Evolutionary conservation across 179 eudicot genomes (phyloP), one percentile per base, ranked within the genome.

Genomic region (Sideroxylon spinosum): DNA sequence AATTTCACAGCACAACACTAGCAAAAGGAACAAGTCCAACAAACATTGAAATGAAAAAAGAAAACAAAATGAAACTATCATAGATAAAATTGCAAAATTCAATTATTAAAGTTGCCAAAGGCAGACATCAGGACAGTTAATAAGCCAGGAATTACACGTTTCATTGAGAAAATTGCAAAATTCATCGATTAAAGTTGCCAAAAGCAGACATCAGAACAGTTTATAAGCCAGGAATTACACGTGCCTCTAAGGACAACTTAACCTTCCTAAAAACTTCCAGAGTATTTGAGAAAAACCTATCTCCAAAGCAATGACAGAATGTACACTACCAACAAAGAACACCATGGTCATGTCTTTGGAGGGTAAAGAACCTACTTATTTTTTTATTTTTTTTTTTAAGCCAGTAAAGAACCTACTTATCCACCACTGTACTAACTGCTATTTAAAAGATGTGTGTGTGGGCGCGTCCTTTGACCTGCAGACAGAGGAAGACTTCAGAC

Each of bases 261-360:
- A 74, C 14, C 73, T 73, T 73, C 78, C 78, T 79, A 79, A 75
- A 71, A 74, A 71, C 77, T 66, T 74, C 60, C 25, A 16, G 78
- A 73, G 74, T 53, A n/a, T 56, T 62, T 56, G 59, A 75, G 64
- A 73, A 80, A 77, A 66, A 77, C 83, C 80, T 77, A 76, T 25
- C 77, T 64, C 75, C 71, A 37, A 73, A 74, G 66, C 81, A 71
- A 50, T 66, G 44, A 71, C 32, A 71, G 74, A 69, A 81, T 81
- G 78, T 81, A 84, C 86, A 84, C 70, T 65, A 74, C 69, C 77
- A 80, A 78, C 73, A 37, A 65, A 44, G 74, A 71, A 71, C 81
- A 80, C 56, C 71, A 71, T 48, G 68, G 68, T 63, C 49, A 48
- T 63, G 63, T 74, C 78, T 29, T 2, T 62, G 22, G 68, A 44